Evolutionary conservation across 2,329 filamentous ascomycete genomes (phyloP), one percentile per base, ranked within the genome.

Genomic region (Drechslerella stenobrocha): DNA sequence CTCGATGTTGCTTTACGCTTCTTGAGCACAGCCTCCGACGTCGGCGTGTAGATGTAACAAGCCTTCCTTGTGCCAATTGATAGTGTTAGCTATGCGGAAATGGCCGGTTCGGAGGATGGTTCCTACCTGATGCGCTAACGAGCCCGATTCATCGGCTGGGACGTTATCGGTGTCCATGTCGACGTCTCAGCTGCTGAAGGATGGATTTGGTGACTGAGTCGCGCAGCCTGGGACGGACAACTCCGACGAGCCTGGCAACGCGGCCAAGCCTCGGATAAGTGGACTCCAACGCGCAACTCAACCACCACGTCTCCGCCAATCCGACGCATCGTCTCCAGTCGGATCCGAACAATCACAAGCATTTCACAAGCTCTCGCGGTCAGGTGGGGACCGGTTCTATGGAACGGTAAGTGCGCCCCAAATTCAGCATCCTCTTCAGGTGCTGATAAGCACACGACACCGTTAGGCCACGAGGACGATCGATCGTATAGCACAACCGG

Each of bases 1-100:
- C 44, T 55, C 20, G 55, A 60, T 3, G 44, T 37, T 53, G 75
- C 70, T 60, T 74, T 76, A 47, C 76, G 74, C 52, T 74, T 75
- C 70, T 78, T 78, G 44, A 71, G 60, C 47, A 72, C 59, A 18
- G 73, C 63, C 24, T 69, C 69, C 40, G 58, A 58, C 30, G 45
- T 69, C 18, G 75, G 74, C 35, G 72, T 71, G 70, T 75, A 78
- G 52, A 78, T 73, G 65, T 76, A 77, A 50, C 75, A 74, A n/a
- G 74, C 72, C 76, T 77, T 64, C 63, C 51, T 52, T 64, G 55
- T 59, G 48, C 48, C 26, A 55, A 64, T 55, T 55, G 42, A 56
- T 61, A 26, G 30, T 42, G 51, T 63, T 28, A 63, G 30, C 44
- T 11, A 26, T 15, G n/a, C 13, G 47, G 50, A 52, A 46, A 34